Evolutionary conservation across 164 flowering plant species (phyloP).

Genomic region (Stephania cephalantha): DNA sequence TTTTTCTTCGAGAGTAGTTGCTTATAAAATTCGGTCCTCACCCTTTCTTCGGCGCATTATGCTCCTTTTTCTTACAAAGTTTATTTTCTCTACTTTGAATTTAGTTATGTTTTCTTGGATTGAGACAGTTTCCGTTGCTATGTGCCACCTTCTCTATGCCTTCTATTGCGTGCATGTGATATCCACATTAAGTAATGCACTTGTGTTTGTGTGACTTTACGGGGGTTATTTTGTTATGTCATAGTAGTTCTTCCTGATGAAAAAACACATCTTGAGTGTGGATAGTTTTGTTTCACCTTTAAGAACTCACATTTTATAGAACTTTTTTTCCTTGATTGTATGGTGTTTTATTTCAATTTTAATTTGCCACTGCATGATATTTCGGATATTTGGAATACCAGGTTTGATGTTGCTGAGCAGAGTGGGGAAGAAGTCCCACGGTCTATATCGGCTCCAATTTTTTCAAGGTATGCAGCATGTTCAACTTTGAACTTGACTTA

Average conservation of each 20-base stretch:
- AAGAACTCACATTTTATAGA: background rate
- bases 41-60: too few species aligned
- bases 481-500: background rate
- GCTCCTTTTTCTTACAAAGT: too few species aligned
- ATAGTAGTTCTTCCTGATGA: too few species aligned
- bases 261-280: too few species aligned
- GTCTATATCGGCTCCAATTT: conserved; percentile 45
- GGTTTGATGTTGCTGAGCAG: conserved; percentile 87
- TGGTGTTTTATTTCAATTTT: background rate
- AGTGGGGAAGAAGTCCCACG: conserved; percentile 72
- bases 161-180: background rate
- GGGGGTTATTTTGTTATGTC: too few species aligned
- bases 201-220: background rate
- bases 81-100: too few species aligned
- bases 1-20: too few species aligned
- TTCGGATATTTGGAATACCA: conserved; percentile 14
- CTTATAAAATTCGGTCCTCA: too few species aligned
- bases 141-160: background rate
- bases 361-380: background rate
- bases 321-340: background rate
- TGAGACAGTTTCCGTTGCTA: background rate
- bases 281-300: too few species aligned
- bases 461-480: conserved; percentile 39
- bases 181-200: background rate
- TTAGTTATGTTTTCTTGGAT: background rate